phyloP scores from a whole-genome alignment of 2,329 filamentous ascomycete genomes.

The Pestalotiopsis sp. region DNA sequence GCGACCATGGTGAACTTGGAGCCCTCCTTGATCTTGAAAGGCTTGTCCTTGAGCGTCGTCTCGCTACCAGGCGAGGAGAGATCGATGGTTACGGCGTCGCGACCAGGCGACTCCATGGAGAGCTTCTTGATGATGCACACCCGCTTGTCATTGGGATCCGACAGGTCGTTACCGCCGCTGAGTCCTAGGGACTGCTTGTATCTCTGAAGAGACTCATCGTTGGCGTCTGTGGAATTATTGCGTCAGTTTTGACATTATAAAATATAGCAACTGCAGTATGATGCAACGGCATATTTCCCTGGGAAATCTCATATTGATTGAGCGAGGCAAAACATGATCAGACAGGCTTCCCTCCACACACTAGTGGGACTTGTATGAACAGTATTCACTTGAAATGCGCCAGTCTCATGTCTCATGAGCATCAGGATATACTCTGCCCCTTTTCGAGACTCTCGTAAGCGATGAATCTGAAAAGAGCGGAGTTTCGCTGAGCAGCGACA shows the following conservation, averaged over 20 bases:
- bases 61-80: constrained; percentile 76
- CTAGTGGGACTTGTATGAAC: too few relatives aligned
- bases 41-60: constrained; percentile 80
- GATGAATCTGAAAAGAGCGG: too few relatives aligned
- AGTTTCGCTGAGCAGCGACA: too few relatives aligned
- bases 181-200: constrained; percentile 98
- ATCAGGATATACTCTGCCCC: too few relatives aligned
- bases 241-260: constrained; percentile 22
- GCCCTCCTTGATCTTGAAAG: constrained; percentile 97
- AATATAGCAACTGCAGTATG: not conserved
- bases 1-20: constrained; percentile 93
- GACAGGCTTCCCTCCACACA: too few relatives aligned
- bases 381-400: too few relatives aligned
- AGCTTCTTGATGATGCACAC: constrained; percentile 93
- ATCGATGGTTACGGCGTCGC: constrained; percentile 85
- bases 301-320: too few relatives aligned
- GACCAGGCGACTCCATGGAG: constrained; percentile 83
- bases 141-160: constrained; percentile 79
- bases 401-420: too few relatives aligned
- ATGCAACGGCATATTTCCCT: too few relatives aligned
- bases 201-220: constrained; percentile 92
- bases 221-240: constrained; percentile 50
- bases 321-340: too few relatives aligned
- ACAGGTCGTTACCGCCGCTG: constrained; percentile 71
- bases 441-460: too few relatives aligned